Evolutionary conservation across 148 eudicot genomes (phyloP).

Genomic region (Suaeda aralocaspica): DNA sequence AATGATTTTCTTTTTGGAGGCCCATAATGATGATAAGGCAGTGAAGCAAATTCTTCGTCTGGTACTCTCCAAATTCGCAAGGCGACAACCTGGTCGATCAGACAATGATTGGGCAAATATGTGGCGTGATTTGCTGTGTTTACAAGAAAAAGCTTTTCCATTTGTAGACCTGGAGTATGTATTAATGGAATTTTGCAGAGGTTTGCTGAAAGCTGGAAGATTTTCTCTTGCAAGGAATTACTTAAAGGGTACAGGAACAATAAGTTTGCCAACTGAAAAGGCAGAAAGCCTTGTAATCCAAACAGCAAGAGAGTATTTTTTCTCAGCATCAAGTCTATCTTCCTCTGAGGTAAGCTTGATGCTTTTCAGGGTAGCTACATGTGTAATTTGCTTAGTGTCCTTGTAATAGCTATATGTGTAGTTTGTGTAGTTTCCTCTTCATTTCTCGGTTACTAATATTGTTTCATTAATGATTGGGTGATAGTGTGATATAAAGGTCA

Average conservation of each 20-base stretch:
- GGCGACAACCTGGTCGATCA: conserved; percentile 65
- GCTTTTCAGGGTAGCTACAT: too few relatives aligned
- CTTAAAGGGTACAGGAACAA: conserved; percentile 75
- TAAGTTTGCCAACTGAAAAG: conserved; percentile 76
- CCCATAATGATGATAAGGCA: conserved; percentile 70
- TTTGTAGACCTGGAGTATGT: conserved; percentile 79
- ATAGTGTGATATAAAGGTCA: conserved; percentile 8
- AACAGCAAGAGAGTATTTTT: conserved; percentile 90
- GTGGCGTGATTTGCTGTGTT: conserved; percentile 90
- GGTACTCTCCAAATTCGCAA: conserved; percentile 82
- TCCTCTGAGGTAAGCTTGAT: conserved; percentile 62
- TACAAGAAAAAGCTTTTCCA: conserved; percentile 89
- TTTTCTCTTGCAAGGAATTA: conserved; percentile 94
- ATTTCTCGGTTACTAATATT: neutral
- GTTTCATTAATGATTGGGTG: conserved; percentile 2
- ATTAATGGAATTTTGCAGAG: conserved; percentile 92
- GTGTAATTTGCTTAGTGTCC: neutral
- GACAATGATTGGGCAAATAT: conserved; percentile 93
- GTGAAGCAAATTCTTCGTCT: conserved; percentile 94
- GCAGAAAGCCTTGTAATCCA: conserved; percentile 94
- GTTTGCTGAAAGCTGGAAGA: conserved; percentile 91
- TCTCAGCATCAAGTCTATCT: conserved; percentile 88
- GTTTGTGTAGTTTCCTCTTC: neutral
- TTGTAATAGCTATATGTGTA: neutral
- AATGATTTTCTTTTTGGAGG: conserved; percentile 60